Conservation (phyloP, 148 eudicot species). For the Salicornia ramosissima region DNA sequence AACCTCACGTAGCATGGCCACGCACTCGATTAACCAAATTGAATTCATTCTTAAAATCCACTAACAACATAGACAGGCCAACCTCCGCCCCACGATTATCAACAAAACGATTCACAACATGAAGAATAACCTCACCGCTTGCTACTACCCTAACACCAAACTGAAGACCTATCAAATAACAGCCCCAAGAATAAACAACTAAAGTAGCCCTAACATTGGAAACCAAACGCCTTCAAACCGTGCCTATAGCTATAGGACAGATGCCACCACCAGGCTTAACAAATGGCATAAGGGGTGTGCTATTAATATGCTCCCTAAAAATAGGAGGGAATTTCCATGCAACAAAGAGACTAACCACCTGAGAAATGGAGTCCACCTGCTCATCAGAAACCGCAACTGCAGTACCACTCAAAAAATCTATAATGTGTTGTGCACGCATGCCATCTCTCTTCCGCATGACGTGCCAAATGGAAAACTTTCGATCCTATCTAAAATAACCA, state of each 20-base stretch:
- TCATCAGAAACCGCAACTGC: not conserved
- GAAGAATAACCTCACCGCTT: not conserved
- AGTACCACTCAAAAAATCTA: not conserved
- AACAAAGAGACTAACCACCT: not conserved
- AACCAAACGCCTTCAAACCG: no score
- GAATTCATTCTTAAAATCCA: not conserved
- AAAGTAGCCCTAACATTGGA: no score
- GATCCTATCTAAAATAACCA: not conserved
- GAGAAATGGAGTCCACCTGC: not conserved
- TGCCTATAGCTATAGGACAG: no score
- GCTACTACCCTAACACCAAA: not conserved
- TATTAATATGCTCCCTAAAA: not conserved
- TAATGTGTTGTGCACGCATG: not conserved
- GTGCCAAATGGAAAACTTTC: not conserved
- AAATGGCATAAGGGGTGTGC: not conserved
- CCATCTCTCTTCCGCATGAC: not conserved
- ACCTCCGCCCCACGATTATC: not conserved
- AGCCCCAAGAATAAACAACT: not conserved
- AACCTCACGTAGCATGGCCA: not conserved
- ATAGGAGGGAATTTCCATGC: not conserved
- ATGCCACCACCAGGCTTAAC: no score
- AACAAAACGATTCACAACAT: not conserved
- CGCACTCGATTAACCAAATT: not conserved
- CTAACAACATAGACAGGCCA: not conserved
- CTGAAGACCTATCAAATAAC: not conserved